A percentile compares a stretch with the other conserved stretches of the same genome.
These are phyloP conservation scores for Haematococcus sp. DNA, from an alignment of 139 green algal genomes.

Conservation along the genomic window DNA sequence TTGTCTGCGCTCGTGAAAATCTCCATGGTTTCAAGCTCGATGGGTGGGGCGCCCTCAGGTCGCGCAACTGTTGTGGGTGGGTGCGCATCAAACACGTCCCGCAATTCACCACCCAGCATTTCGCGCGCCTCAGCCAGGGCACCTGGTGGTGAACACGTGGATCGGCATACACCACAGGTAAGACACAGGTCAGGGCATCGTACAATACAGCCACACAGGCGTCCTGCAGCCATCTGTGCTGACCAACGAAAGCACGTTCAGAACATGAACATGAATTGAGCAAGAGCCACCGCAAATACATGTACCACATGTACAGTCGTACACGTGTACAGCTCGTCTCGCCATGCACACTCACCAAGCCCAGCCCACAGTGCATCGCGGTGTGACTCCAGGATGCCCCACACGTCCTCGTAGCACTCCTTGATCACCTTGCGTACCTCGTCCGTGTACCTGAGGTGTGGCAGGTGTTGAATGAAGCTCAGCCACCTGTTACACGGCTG, in stretches of 20 bases:
- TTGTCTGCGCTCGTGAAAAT: conserved; percentile 26
- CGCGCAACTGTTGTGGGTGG: conserved; percentile 9
- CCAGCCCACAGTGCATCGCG: conserved; percentile 26
- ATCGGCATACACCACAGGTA: too few relatives aligned
- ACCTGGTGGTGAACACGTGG: too few relatives aligned
- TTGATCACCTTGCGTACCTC: conserved; percentile 49
- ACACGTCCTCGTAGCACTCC: conserved; percentile 47
- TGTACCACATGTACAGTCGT: too few relatives aligned
- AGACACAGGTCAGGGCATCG: too few relatives aligned
- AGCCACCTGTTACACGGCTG: too few relatives aligned
- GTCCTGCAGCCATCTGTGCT: too few relatives aligned
- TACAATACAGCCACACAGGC: too few relatives aligned
- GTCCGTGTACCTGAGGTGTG: conserved; percentile 43
- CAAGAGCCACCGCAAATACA: too few relatives aligned
- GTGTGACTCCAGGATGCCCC: conserved; percentile 32
- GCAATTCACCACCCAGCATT: conserved; percentile 45
- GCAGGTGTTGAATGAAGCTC: not conserved
- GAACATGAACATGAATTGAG: too few relatives aligned
- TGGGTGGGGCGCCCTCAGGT: not conserved
- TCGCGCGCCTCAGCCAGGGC: conserved; percentile 29
- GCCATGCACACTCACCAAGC: conserved; percentile 11
- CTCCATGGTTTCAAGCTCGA: conserved; percentile 19
- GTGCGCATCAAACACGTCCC: conserved; percentile 45
- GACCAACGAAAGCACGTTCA: too few relatives aligned
- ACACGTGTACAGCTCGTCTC: too few relatives aligned